A percentile compares a stretch with the other conserved stretches of the same genome.
Conservation (phyloP, 306 rosid species). For the Gynostemma pentaphyllum region DNA sequence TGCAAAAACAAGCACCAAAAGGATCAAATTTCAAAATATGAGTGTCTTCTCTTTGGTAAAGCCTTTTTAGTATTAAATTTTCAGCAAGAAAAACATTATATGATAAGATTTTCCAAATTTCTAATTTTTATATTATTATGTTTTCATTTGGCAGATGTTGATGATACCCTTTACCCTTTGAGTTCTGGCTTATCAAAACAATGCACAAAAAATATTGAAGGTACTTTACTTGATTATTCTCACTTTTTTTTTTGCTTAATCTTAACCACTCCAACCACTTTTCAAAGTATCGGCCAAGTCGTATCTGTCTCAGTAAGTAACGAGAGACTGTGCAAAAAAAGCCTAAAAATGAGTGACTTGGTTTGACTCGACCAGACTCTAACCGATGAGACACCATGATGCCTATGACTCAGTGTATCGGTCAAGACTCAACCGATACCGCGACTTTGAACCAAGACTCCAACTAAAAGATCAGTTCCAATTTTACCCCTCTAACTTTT, state of each 20-base stretch:
- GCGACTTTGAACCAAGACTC: too few relatives aligned
- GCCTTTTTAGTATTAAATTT: background rate
- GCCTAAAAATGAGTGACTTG: too few relatives aligned
- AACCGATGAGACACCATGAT: too few relatives aligned
- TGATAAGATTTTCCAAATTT: background rate
- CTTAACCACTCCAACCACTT: too few relatives aligned
- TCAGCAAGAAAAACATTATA: background rate
- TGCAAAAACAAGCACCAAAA: constrained; percentile 29
- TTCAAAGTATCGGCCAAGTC: too few relatives aligned
- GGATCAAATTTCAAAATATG: constrained; percentile 30
- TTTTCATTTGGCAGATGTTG: constrained; percentile 47
- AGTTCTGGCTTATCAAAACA: constrained; percentile 50
- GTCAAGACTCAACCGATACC: too few relatives aligned
- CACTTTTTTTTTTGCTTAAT: background rate
- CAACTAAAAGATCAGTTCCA: too few relatives aligned
- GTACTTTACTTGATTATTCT: constrained; percentile 7
- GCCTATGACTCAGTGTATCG: too few relatives aligned
- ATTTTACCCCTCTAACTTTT: too few relatives aligned
- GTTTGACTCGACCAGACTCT: too few relatives aligned
- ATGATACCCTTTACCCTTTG: constrained; percentile 81
- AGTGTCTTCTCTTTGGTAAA: constrained; percentile 72
- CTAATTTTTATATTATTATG: background rate
- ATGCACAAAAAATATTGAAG: constrained; percentile 48
- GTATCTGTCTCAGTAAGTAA: too few relatives aligned
- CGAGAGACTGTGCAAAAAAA: too few relatives aligned